Base-by-base conservation (phyloP, 352 stramenopile genomes). In the Pythium apleroticum region DNA sequence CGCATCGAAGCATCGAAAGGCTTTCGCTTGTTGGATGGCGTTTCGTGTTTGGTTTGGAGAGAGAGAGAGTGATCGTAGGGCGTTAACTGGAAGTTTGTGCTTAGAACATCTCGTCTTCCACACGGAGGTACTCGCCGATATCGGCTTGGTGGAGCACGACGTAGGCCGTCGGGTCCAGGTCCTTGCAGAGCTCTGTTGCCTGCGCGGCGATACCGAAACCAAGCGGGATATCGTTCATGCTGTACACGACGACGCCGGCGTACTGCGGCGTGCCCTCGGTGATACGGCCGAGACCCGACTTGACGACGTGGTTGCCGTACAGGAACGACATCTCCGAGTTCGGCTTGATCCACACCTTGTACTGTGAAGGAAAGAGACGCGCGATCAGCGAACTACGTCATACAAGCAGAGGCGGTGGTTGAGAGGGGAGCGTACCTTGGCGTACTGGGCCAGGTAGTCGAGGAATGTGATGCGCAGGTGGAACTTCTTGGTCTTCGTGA, bases 341-440 rank as follows among this genome's bases (percentile, higher is more conserved):
- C 27, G 96, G 94, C 83, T 99, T 99, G 55, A 99, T 97, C 98
- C 98, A 99, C 28, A 99, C 98, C 77, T 99, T 99, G 90, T 99
- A 98, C 85, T 95, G 64, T 43, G 11, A 37, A 0, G 25, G 24
- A 49, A 68, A 37, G 39, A 27, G 9, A 48, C 35, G n/a, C 22
- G 60, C 10, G 33, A 27, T 62, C 22, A 46, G 10, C 27, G 33
- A 52, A 45, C 6, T 46, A 14, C 5, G 10, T 5, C 22, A 7
- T 11, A 1, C 12, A 1, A 52, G 5, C 31, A 30, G 7, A 30
- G 19, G 45, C 5, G n/a, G 3, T 14, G 3, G 17, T 25, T 22
- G 48, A 17, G 24, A 17, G 20, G 10, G 41, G 3, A n/a, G 41
- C 72, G 11, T 68, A 95, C 84, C 76, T 99, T 98, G 61, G 97